These are phyloP conservation scores for Haplosporangium sp. DNA, from an alignment of 371 early-diverging fungal genomes.

Conservation along the genomic window DNA sequence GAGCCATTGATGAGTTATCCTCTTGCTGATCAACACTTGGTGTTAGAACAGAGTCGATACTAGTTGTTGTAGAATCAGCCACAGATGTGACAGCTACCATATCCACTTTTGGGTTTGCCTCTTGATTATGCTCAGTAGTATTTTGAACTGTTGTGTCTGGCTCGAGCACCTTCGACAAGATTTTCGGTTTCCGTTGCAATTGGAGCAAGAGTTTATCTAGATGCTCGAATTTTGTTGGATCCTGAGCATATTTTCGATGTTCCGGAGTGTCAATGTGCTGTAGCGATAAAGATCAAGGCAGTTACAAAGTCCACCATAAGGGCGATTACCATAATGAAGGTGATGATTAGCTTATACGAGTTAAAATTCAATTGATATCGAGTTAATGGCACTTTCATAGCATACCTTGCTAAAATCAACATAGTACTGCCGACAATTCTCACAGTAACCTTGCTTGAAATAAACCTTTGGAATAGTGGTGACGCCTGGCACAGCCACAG, in stretches of 20 bases:
- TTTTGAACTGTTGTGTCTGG: not conserved
- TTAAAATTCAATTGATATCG: not conserved
- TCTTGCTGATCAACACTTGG: not conserved
- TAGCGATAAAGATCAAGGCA: not conserved
- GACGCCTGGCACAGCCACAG: not conserved
- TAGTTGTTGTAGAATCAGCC: not conserved
- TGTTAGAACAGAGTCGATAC: not conserved
- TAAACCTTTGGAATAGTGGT: constrained; percentile 5
- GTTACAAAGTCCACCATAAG: not conserved
- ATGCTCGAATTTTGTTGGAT: constrained; percentile 29
- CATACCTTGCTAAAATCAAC: constrained; percentile 29
- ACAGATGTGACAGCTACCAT: not conserved
- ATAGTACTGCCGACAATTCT: constrained; percentile 34
- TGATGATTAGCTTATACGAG: not conserved
- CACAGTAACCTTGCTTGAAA: constrained; percentile 34
- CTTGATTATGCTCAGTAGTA: not conserved
- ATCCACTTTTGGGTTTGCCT: not conserved
- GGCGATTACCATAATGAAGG: not conserved
- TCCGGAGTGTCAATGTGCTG: constrained; percentile 33
- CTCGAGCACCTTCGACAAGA: not conserved
- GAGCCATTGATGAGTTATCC: not conserved
- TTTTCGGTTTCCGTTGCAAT: constrained; percentile 32
- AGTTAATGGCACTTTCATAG: not conserved
- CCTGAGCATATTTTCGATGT: constrained; percentile 38
- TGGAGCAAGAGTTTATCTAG: constrained; percentile 28